Conservation (phyloP, 108 stramenopile genomes). For the Fistulifera pelliculosa region DNA sequence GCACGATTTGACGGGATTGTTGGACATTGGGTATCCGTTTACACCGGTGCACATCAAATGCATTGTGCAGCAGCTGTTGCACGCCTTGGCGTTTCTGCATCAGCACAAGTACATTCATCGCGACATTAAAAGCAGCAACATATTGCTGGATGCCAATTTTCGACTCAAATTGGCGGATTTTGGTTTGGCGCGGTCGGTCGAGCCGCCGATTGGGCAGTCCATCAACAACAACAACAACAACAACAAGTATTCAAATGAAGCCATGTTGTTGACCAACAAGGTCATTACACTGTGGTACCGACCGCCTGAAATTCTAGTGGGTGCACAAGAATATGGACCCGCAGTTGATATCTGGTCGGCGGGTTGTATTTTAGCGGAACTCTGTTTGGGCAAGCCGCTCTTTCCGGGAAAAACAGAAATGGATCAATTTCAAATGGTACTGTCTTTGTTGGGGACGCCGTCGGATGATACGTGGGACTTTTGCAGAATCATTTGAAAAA, state of each 20-base stretch:
- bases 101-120: conserved; percentile 60
- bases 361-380: conserved; percentile 94
- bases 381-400: conserved; percentile 83
- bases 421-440: conserved; percentile 81
- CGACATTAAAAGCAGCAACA: conserved; percentile 86
- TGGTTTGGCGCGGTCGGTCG: conserved; percentile 69
- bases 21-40: conserved; percentile 74
- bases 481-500: conserved; percentile 40
- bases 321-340: conserved; percentile 63
- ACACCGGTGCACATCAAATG: conserved; percentile 63
- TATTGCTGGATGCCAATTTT: conserved; percentile 74
- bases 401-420: conserved; percentile 91
- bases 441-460: conserved; percentile 78
- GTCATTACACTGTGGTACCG: conserved; percentile 91
- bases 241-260: background rate
- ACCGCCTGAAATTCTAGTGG: conserved; percentile 84
- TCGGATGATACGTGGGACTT: conserved; percentile 56
- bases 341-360: conserved; percentile 96
- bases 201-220: conserved; percentile 31
- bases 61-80: conserved; percentile 58
- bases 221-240: conserved; percentile 37
- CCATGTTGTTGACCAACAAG: conserved; percentile 58
- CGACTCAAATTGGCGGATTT: conserved; percentile 87
- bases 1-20: conserved; percentile 73
- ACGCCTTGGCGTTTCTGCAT: conserved; percentile 75